Percentiles rank a stretch among this genome's conserved stretches.
Conservation (phyloP, 2,329 filamentous ascomycete genomes). For the Botrytis pseudocinerea region DNA sequence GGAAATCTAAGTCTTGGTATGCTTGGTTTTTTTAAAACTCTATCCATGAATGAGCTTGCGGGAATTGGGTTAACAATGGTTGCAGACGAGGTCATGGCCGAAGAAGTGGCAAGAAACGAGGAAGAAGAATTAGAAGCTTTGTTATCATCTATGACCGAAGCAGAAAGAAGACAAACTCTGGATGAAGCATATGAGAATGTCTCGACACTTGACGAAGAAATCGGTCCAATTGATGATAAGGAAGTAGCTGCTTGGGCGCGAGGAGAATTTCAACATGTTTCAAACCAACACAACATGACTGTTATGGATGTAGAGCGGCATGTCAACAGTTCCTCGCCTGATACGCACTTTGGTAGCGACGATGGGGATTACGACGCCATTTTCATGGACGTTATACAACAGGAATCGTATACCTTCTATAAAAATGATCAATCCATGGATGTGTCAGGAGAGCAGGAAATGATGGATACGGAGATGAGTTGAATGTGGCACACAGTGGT, state of each 20-base stretch:
- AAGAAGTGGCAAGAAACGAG: slow-evolving; percentile 53
- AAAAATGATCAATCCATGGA: background rate
- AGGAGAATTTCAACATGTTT: slow-evolving; percentile 7
- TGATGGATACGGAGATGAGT: slow-evolving; percentile 28
- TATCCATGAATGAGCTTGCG: background rate
- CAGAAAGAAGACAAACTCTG: slow-evolving; percentile 21
- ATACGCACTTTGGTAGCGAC: slow-evolving; percentile 44
- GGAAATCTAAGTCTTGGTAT: slow-evolving; percentile 22
- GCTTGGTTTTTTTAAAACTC: background rate
- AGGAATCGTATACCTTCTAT: slow-evolving; percentile 41
- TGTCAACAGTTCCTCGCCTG: slow-evolving; percentile 21
- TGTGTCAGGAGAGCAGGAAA: slow-evolving; percentile 24
- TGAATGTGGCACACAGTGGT: slow-evolving; percentile 3
- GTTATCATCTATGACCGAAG: slow-evolving; percentile 50
- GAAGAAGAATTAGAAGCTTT: slow-evolving; percentile 59
- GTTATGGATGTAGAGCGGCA: slow-evolving; percentile 20
- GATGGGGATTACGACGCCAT: slow-evolving; percentile 63
- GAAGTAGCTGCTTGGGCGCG: slow-evolving; percentile 9
- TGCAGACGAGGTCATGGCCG: slow-evolving; percentile 48
- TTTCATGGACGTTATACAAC: slow-evolving; percentile 65
- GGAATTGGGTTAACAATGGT: slow-evolving; percentile 8
- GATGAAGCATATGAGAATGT: slow-evolving; percentile 15
- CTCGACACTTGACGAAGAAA: slow-evolving; percentile 23
- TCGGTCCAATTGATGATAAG: slow-evolving; percentile 4
- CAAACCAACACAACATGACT: background rate